phyloP scores from a whole-genome alignment of 495 filamentous ascomycete genomes.

The Hypomontagnella monticulosa region DNA sequence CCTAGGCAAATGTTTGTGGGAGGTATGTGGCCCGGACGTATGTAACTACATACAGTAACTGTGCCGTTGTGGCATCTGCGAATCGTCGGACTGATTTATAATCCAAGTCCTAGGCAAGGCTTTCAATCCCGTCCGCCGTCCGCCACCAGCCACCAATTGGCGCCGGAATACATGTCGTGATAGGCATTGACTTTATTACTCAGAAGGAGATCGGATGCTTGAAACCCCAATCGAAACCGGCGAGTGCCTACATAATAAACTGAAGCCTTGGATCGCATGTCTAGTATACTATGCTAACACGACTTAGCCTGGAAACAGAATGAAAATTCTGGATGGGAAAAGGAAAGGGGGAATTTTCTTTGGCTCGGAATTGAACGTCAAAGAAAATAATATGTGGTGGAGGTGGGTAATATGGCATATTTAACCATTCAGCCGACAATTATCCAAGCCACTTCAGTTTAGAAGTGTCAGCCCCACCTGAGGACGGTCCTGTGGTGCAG shows the following conservation, averaged over 20 bases:
- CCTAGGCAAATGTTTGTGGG: constrained; percentile 10
- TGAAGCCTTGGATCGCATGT: too few relatives aligned
- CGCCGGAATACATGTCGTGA: not conserved
- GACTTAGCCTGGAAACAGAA: too few relatives aligned
- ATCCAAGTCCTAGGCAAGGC: not conserved
- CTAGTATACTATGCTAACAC: too few relatives aligned
- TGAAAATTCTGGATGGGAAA: too few relatives aligned
- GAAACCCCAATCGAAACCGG: not conserved
- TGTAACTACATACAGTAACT: not conserved
- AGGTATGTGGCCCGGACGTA: too few relatives aligned
- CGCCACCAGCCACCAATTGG: too few relatives aligned
- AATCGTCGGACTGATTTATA: constrained; percentile 1
- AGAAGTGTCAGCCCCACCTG: too few relatives aligned
- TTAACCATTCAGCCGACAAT: constrained; percentile 23
- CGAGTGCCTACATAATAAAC: too few relatives aligned
- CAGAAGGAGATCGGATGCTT: not conserved
- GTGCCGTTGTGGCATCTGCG: too few relatives aligned
- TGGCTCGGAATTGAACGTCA: too few relatives aligned
- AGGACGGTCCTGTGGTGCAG: constrained; percentile 39
- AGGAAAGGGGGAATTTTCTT: too few relatives aligned
- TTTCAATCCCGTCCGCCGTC: not conserved
- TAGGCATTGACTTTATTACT: not conserved
- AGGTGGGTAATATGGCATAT: not conserved
- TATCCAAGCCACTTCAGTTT: constrained; percentile 12
- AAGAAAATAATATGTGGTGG: too few relatives aligned